Evolutionary conservation across 1,284 basidiomycete species (phyloP).

Genomic region (Earliella scabrosa): DNA sequence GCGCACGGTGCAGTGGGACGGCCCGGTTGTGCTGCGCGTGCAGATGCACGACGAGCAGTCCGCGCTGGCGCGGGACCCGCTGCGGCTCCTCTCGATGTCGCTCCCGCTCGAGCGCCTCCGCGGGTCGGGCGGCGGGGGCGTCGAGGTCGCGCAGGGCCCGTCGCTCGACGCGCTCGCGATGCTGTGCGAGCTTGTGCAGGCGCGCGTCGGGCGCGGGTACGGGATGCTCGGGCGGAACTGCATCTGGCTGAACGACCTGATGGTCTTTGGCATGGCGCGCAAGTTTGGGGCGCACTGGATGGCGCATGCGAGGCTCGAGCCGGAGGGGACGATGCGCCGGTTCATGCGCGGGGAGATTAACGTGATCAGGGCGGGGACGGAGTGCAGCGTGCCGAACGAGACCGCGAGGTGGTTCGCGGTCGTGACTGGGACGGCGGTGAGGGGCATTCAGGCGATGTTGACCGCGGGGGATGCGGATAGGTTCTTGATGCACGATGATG

Average conservation of each 20-base stretch:
- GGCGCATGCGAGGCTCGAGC: neutral
- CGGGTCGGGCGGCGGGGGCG: too few species aligned
- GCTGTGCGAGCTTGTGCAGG: neutral
- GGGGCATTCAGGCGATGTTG: neutral
- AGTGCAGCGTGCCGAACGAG: neutral
- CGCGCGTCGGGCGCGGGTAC: neutral
- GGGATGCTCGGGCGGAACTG: slow-evolving; percentile 4
- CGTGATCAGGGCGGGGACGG: neutral
- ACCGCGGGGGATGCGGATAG: neutral
- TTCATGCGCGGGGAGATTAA: slow-evolving; percentile 5
- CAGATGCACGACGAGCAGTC: neutral
- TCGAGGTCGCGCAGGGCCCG: too few species aligned
- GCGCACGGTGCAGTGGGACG: neutral
- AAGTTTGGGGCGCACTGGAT: slow-evolving; percentile 4
- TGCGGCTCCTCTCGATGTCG: too few species aligned
- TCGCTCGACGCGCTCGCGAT: slow-evolving; percentile 8
- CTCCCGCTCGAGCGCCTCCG: too few species aligned
- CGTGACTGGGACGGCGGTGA: neutral
- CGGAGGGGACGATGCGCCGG: neutral
- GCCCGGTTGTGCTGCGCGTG: neutral
- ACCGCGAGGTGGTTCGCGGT: neutral
- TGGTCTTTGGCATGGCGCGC: slow-evolving; percentile 3
- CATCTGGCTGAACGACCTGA: slow-evolving; percentile 5
- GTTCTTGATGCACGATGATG: slow-evolving; percentile 6
- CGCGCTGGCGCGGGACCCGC: neutral